Evolutionary conservation across 768 basidiomycete genomes (phyloP), one percentile per base, ranked within the genome.

Genomic region (Galerina sulciceps): DNA sequence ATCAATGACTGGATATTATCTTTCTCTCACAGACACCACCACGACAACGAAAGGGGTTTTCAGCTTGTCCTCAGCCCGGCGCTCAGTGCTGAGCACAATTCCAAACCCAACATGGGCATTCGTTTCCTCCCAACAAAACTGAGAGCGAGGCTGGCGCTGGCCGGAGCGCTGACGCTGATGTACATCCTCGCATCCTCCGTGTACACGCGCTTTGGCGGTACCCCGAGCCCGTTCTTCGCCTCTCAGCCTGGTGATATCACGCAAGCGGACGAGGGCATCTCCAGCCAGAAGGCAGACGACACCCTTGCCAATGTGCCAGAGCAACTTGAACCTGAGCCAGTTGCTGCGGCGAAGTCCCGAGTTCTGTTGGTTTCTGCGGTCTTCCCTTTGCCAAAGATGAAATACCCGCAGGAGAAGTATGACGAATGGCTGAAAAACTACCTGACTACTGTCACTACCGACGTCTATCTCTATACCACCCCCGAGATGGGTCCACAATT

Each of bases 301-400:
- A 10, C 20, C 5, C 45, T 45, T 2, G 22, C 47, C 26, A 14
- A 43, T 20, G 43, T 47, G 4, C 22, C 52, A 9, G 4, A 40
- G 11, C 22, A 15, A 10, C 46, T 18, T 18, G 38, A 20, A 23
- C 1, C 10, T 14, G 31, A 18, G 31, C 37, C 50, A 47, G 4
- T 47, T 20, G 15, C 43, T 26, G 44, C 31, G 10, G 14, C 22
- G 31, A 48, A 46, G 37, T 22, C 54, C 11, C 50, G 66, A 26
- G 73, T 83, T 54, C 75, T 86, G 20, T 75, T 86, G 37, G 85
- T 86, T 1, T 80, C 85, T 1, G 81, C 85, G 0, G 73, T 84
- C 64, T 85, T 79, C 63, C 84, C 81, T 0, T 75, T 84, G 10
- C 58, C 75, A 11, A 81, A 79, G 41, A 76, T 82, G 20, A 83